Evolutionary conservation across 2,329 filamentous ascomycete genomes (phyloP).

Genomic region (Ambrosiella beaveri): DNA sequence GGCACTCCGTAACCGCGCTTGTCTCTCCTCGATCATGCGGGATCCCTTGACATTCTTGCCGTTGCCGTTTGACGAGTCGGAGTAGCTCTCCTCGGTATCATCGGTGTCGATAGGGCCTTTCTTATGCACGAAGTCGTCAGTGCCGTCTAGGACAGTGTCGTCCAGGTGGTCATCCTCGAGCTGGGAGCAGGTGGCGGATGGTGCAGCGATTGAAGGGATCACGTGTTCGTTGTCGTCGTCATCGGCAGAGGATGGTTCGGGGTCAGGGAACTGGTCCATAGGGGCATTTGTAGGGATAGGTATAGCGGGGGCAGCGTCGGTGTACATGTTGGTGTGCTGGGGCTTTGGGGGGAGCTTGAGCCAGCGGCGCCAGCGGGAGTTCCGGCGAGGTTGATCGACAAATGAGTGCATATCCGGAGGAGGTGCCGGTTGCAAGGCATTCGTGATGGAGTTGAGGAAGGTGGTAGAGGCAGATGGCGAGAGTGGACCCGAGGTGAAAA

Average conservation of each 20-base stretch:
- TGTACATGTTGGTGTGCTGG: constrained; percentile 14
- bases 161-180: constrained; percentile 1
- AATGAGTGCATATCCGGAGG: constrained; percentile 13
- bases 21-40: constrained; percentile 20
- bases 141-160: constrained; percentile 1
- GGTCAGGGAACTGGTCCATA: constrained; percentile 3
- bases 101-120: constrained; percentile 14
- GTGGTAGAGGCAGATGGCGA: constrained; percentile 16
- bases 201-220: constrained; percentile 4
- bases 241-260: neutral
- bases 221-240: neutral
- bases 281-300: neutral
- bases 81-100: constrained; percentile 15
- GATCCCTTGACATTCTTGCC: constrained; percentile 11
- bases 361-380: constrained; percentile 12
- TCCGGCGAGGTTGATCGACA: constrained; percentile 15
- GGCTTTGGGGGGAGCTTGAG: constrained; percentile 13
- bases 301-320: constrained; percentile 10
- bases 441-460: constrained; percentile 18
- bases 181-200: constrained; percentile 6
- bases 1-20: constrained; percentile 25
- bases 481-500: constrained; percentile 16
- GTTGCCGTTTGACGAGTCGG: constrained; percentile 17
- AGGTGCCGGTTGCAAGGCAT: constrained; percentile 16
- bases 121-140: constrained; percentile 14